Percentiles rank a stretch among this genome's conserved stretches.
Evolutionary conservation across 805 yeast species (phyloP).

Genomic region (Starmerella gropengiesseri): DNA sequence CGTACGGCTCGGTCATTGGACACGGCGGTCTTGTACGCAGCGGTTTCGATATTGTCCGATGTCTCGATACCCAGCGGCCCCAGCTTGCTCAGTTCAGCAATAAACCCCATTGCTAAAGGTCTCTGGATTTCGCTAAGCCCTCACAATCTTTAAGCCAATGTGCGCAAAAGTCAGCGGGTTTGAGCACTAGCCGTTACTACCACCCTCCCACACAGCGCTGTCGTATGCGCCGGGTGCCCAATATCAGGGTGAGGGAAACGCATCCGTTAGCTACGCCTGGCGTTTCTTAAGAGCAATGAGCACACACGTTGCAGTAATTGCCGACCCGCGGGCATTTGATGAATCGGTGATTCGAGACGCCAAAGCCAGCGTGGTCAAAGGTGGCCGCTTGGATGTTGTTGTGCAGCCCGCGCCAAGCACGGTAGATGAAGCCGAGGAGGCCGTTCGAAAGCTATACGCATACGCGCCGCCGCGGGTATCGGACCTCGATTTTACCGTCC

Average conservation of each 20-base stretch:
- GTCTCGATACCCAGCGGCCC: not conserved
- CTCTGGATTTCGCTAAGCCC: too few relatives aligned
- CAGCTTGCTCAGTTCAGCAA: not conserved
- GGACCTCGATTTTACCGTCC: conserved; percentile 11
- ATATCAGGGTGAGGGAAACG: too few relatives aligned
- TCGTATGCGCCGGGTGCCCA: too few relatives aligned
- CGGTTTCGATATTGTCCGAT: not conserved
- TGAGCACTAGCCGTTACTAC: too few relatives aligned
- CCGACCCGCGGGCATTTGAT: conserved; percentile 4
- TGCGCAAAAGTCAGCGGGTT: too few relatives aligned
- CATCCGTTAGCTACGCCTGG: too few relatives aligned
- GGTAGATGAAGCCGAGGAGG: conserved; percentile 7
- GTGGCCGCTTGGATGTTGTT: conserved; percentile 19
- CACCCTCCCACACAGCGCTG: too few relatives aligned
- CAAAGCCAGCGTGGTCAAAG: not conserved
- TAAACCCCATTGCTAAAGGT: too few relatives aligned
- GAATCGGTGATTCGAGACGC: conserved; percentile 5
- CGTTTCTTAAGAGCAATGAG: too few relatives aligned
- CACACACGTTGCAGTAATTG: conserved; percentile 3
- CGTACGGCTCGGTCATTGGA: not conserved
- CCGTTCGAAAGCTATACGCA: conserved; percentile 10
- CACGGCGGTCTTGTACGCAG: not conserved
- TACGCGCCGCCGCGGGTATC: conserved; percentile 12
- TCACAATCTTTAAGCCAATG: too few relatives aligned
- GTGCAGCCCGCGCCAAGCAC: conserved; percentile 11